Evolutionary conservation across 2,329 filamentous ascomycete species (phyloP), one percentile per base, ranked within the genome.

Genomic region (Penicillium sp.): DNA sequence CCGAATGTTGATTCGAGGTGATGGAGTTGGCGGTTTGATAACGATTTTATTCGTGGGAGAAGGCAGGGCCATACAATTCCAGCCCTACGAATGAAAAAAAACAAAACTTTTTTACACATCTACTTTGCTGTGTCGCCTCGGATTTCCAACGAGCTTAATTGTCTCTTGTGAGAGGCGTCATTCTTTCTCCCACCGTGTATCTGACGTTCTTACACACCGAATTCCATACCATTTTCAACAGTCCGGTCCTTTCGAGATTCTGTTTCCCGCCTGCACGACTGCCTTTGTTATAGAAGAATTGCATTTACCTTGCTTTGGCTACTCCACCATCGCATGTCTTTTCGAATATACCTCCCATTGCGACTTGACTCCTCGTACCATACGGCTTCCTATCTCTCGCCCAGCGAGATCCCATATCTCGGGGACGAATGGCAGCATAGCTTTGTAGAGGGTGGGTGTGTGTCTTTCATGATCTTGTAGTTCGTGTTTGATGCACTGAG

Each of bases 31-130:
- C 60, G 62, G 66, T 65, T 68, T 68, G 66, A 66, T 67, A 64
- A 68, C 66, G 64, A 55, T 60, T 54, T 57, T 46, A 53, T 67
- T 69, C 62, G 62, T 67, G 65, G 66, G 65, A 67, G 65, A 60
- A 68, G 62, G 65, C 65, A 66, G 66, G 66, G 66, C 63, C 65
- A 57, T 44, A 40, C n/a, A 49, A 53, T 51, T 45, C 43, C 44
- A 65, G 65, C 66, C 66, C 64, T 66, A 68, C 63, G 66, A 68
- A 68, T 68, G 61, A 63, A 66, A 67, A 67, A 60, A 54, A 64
- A 58, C 64, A 60, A 59, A 58, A 58, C 52, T 57, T 37, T 53
- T 64, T 59, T 59, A 52, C 52, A 53, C 49, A 50, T 62, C 57
- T 60, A 61, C 60, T 60, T 27, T 40, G 32, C n/a, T 35, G 38